Evolutionary conservation across 129 eudicot genomes (phyloP).

Genomic region (Cynara cardunculus): DNA sequence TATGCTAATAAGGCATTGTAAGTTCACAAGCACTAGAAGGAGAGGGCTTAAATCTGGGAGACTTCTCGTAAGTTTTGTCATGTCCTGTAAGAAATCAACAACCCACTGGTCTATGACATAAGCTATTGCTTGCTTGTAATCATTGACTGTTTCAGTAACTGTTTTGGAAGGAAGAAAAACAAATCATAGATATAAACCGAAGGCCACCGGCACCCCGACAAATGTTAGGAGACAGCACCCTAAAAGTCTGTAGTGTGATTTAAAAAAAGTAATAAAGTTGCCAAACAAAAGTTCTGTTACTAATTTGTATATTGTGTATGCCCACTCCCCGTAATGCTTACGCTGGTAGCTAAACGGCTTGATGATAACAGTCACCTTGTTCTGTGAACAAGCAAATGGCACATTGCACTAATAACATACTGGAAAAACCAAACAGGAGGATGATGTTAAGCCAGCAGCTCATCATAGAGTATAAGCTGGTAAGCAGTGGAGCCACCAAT

Average conservation of each 20-base stretch:
- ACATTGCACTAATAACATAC: background rate
- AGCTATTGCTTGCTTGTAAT: slow-evolving; percentile 1
- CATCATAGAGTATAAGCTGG: too few relatives aligned
- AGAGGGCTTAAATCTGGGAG: background rate
- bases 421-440: too few relatives aligned
- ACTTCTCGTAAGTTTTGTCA: background rate
- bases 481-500: too few relatives aligned
- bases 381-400: background rate
- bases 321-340: background rate
- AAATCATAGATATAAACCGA: background rate
- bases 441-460: too few relatives aligned
- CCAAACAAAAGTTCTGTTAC: background rate
- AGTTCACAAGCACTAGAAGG: background rate
- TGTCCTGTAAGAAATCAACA: background rate
- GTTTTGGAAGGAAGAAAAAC: background rate
- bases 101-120: background rate
- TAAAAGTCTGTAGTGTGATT: background rate
- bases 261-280: background rate
- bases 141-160: background rate
- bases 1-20: background rate
- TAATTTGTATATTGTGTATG: background rate
- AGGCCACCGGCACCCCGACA: background rate
- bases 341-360: background rate
- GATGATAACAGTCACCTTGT: background rate
- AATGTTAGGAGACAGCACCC: background rate